These are phyloP conservation scores for Candida ipomoeae DNA, from an alignment of 805 yeast genomes.

Conservation along the genomic window DNA sequence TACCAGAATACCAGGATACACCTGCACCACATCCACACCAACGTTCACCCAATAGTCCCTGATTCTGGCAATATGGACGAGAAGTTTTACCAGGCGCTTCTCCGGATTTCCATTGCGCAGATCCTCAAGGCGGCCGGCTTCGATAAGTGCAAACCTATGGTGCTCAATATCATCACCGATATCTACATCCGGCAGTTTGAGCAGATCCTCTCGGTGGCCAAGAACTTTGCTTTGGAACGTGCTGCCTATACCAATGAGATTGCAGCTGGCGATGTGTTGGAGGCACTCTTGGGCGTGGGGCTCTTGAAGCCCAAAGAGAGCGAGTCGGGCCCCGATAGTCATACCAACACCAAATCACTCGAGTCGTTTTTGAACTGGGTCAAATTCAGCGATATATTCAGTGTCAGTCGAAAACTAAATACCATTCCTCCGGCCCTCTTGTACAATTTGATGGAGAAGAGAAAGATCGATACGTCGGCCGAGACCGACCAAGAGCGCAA, in stretches of 20 bases:
- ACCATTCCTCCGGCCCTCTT: slow-evolving; percentile 30
- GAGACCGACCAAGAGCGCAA: slow-evolving; percentile 34
- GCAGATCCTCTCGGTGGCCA: slow-evolving; percentile 49
- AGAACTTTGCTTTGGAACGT: slow-evolving; percentile 43
- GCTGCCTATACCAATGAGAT: slow-evolving; percentile 36
- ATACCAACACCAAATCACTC: slow-evolving; percentile 31
- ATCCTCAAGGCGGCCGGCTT: slow-evolving; percentile 78
- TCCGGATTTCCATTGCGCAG: slow-evolving; percentile 45
- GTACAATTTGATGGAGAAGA: slow-evolving; percentile 34
- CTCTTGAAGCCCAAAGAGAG: slow-evolving; percentile 49
- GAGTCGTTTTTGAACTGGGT: slow-evolving; percentile 39
- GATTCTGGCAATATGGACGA: slow-evolving; percentile 30
- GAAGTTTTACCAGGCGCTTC: slow-evolving; percentile 34
- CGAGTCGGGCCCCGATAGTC: slow-evolving; percentile 45
- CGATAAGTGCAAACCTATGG: slow-evolving; percentile 67
- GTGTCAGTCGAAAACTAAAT: slow-evolving; percentile 22
- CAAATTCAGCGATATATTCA: slow-evolving; percentile 24
- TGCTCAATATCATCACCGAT: slow-evolving; percentile 75
- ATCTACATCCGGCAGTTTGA: slow-evolving; percentile 61
- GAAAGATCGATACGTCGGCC: slow-evolving; percentile 34
- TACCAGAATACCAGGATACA: too few relatives aligned
- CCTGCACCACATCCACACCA: too few relatives aligned
- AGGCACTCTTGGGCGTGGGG: slow-evolving; percentile 62
- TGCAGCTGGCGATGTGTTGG: slow-evolving; percentile 62
- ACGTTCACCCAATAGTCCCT: too few relatives aligned